Conservation (phyloP, 2,329 filamentous ascomycete species). For the Remersonia thermophila region DNA sequence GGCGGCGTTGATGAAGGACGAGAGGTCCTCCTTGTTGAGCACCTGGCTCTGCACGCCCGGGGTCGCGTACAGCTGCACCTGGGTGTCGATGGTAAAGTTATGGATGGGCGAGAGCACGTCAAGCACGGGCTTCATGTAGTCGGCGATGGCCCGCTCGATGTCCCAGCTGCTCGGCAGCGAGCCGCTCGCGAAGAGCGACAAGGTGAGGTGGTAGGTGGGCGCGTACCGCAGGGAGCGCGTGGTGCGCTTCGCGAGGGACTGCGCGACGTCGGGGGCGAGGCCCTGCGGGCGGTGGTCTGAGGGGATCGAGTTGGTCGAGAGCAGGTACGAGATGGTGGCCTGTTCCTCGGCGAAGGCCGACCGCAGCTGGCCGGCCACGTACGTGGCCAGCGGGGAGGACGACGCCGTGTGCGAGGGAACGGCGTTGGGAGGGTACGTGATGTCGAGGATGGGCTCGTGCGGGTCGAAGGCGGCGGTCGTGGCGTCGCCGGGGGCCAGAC, state of each 20-base stretch:
- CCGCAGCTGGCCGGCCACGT: conserved; percentile 66
- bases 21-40: conserved; percentile 73
- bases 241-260: conserved; percentile 54
- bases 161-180: conserved; percentile 79
- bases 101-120: conserved; percentile 70
- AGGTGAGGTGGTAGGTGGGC: conserved; percentile 87
- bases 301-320: conserved; percentile 46
- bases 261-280: conserved; percentile 38
- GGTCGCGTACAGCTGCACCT: conserved; percentile 86
- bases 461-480: conserved; percentile 53
- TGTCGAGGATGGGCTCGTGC: conserved; percentile 59
- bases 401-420: conserved; percentile 55
- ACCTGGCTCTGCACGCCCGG: conserved; percentile 51
- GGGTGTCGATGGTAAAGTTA: conserved; percentile 91
- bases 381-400: conserved; percentile 62
- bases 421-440: conserved; percentile 62
- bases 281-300: conserved; percentile 33
- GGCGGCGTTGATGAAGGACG: conserved; percentile 91
- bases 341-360: conserved; percentile 79
- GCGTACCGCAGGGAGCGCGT: conserved; percentile 84
- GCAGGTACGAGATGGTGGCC: conserved; percentile 64
- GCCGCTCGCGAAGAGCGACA: conserved; percentile 81
- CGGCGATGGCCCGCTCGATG: conserved; percentile 66
- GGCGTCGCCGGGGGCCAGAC: conserved; percentile 51
- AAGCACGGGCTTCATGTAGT: conserved; percentile 73